Base-by-base conservation (phyloP, 164 flowering plant genomes). In the Warburgia ugandensis region DNA sequence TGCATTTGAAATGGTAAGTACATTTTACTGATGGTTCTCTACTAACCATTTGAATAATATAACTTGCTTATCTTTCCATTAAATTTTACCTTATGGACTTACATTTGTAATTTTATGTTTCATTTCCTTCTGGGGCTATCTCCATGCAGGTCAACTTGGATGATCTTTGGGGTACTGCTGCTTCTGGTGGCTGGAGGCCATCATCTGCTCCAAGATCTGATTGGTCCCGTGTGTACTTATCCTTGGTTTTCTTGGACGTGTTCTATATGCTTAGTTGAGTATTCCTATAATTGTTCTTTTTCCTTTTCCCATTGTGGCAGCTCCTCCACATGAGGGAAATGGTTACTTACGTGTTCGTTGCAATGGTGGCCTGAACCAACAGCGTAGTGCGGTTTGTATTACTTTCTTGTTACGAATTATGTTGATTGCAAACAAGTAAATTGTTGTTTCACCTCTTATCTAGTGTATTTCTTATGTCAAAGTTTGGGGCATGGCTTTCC, bases 361-460 rank as follows among this genome's bases (percentile, higher is more conserved):
- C 64, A 89, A 86, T 66, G 99, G 99, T 54, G 99, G 99, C 54
- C 68, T 94, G 42, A 94, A 89, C 71, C 99, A 94, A 69, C 99
- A 94, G 60, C 80, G 97, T 19, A 94, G 48, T 67, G 97, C 97
- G 74, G 99, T 94, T 35, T 35, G 94, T 69, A n/a, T 61, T 59
- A 13, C 9, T 13, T n/a, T n/a, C 25, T 45, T 45, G 27, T 26
- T 22, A 22, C 45, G 17, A 7, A 42, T 25, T 19, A 42, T 2
- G 7, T 38, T 38, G n/a, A 3, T 4, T n/a, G n/a, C n/a, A n/a
- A n/a, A n/a, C n/a, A n/a, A n/a, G n/a, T n/a, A n/a, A n/a, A n/a
- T n/a, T n/a, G n/a, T n/a, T n/a, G n/a, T 38, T 38, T 38, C 17
- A 17, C 14, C 17, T 2, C 20, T 8, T 16, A 38, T n/a, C 6